Evolutionary conservation across 495 filamentous ascomycete genomes (phyloP).

Genomic region (Aspergillus avenaceus): DNA sequence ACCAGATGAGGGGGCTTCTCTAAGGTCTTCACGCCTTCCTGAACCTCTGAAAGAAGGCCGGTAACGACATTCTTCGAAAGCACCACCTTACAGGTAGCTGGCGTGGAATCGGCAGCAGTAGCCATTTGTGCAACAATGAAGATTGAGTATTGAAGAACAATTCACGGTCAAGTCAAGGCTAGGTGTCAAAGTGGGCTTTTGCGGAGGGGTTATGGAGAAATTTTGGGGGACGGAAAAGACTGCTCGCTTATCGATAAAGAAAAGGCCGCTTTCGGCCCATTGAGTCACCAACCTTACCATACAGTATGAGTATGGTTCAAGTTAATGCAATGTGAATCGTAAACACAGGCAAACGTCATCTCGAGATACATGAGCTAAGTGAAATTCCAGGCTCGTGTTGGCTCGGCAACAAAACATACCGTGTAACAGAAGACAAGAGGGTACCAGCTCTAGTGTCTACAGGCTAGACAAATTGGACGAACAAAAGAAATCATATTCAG

Average conservation of each 20-base stretch:
- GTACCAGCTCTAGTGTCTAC: background rate
- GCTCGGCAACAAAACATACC: too few species aligned
- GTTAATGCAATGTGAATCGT: background rate
- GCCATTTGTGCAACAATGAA: slow-evolving; percentile 26
- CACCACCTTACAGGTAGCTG: slow-evolving; percentile 83
- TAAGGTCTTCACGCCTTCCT: slow-evolving; percentile 63
- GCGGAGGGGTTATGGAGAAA: slow-evolving; percentile 21
- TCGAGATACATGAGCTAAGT: too few species aligned
- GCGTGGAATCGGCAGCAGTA: slow-evolving; percentile 24
- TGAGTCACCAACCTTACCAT: background rate
- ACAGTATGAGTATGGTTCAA: background rate
- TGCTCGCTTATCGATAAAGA: slow-evolving; percentile 46
- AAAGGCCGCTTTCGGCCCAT: slow-evolving; percentile 34
- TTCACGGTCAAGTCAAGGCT: slow-evolving; percentile 9
- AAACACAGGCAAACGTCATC: too few species aligned
- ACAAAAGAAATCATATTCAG: slow-evolving; percentile 32
- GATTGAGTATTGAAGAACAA: slow-evolving; percentile 4
- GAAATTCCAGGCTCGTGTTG: too few species aligned
- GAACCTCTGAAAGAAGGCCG: slow-evolving; percentile 71
- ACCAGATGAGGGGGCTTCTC: slow-evolving; percentile 71
- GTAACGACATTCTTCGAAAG: slow-evolving; percentile 80
- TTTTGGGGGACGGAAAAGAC: slow-evolving; percentile 31
- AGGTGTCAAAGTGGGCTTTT: slow-evolving; percentile 12
- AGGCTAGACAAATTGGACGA: slow-evolving; percentile 1
- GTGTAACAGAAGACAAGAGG: too few species aligned